These are phyloP conservation scores for Fusarium lyarnte DNA, from an alignment of 2,329 filamentous ascomycete genomes.

Conservation along the genomic window DNA sequence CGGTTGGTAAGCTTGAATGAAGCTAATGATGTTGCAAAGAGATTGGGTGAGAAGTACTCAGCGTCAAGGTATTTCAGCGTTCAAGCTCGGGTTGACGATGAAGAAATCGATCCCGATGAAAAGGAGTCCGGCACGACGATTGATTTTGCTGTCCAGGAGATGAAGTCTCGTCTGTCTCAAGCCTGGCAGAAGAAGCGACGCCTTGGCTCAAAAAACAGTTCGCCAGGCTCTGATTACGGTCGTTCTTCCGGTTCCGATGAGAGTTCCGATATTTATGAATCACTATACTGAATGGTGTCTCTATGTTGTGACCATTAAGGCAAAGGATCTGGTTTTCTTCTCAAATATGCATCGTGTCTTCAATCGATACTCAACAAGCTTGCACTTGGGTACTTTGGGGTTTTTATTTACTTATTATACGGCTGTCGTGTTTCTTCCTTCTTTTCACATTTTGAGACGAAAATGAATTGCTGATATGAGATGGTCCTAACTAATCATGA, in stretches of 20 bases:
- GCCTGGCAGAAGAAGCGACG: slow-evolving; percentile 32
- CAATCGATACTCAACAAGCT: not conserved
- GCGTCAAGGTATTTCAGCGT: slow-evolving; percentile 51
- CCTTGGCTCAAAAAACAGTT: not conserved
- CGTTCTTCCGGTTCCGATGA: not conserved
- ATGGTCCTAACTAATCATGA: slow-evolving; percentile 13
- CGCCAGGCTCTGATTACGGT: not conserved
- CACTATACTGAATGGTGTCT: not conserved
- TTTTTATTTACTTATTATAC: not conserved
- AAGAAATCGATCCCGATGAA: slow-evolving; percentile 27
- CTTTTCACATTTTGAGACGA: not conserved
- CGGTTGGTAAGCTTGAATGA: slow-evolving; percentile 64
- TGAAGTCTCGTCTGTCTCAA: slow-evolving; percentile 19
- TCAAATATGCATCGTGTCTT: not conserved
- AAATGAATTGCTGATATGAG: slow-evolving; percentile 29
- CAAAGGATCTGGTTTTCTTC: not conserved
- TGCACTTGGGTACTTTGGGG: not conserved
- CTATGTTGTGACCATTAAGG: not conserved
- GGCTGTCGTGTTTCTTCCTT: not conserved
- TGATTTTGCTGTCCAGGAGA: slow-evolving; percentile 46
- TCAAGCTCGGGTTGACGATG: slow-evolving; percentile 40
- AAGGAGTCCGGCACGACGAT: slow-evolving; percentile 31
- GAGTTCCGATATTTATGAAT: not conserved
- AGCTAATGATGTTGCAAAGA: slow-evolving; percentile 67
- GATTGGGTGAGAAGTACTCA: slow-evolving; percentile 61